Evolutionary conservation across 2,329 filamentous ascomycete species (phyloP), one percentile per base, ranked within the genome.

Genomic region (Pestalotiopsis sp.): DNA sequence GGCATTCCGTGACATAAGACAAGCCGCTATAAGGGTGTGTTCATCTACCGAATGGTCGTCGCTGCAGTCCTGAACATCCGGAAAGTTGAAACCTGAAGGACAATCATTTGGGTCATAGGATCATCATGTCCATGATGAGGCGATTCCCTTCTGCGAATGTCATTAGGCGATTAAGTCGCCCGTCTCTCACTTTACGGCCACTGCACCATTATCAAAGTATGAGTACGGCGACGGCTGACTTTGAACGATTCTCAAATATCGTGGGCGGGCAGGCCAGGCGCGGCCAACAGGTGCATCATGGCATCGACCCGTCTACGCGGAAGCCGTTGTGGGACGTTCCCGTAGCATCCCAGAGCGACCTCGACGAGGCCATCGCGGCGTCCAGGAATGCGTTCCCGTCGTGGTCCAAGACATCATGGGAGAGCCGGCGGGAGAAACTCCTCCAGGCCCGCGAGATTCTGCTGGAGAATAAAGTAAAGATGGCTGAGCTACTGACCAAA

Each of bases 401-500:
- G 6, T 64, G 62, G 62, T 49, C 62, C 17, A 49, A 52, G 41
- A 49, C 62, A 27, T 64, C 62, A 17, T 64, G 62, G 62, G 62
- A 64, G n/a, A 23, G 23, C 13, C 38, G 62, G 17, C 25, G 17
- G 20, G n/a, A 49, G 41, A 23, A 49, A 39, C 11, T 64, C 17
- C 62, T 49, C 14, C 39, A 25, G 20, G 62, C 62, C 14, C 38
- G 62, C 38, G 39, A 64, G 13, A 25, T 56, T 7, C 20, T 64
- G 3, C 23, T 52, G 12, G 38, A 49, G 23, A 49, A 64, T n/a
- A 56, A 52, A 39, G 39, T 39, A 17, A 14, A 64, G 14, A 64
- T 64, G 62, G 62, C 62, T 12, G 62, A 49, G 13, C 31, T 74
- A 12, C 38, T 73, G 0, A 66, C 69, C n/a, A 71, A 64, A 41